Base-by-base conservation (phyloP, 306 rosid species). In the Pterocarpus santalinus region DNA sequence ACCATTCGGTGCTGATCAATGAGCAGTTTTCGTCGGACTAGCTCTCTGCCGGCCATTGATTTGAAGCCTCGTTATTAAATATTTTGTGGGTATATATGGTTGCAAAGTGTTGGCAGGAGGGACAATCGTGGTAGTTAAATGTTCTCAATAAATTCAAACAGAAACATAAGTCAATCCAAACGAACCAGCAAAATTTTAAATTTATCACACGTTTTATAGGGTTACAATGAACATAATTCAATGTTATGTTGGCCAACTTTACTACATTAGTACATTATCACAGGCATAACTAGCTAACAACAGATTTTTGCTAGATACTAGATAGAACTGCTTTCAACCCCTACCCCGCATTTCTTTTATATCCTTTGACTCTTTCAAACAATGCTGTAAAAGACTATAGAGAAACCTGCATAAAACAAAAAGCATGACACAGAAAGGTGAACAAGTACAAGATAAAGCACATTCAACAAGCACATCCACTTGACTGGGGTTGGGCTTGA, bases 381-480 rank as follows among this genome's bases (percentile, higher is more conserved):
- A 47, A 72, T 65, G 80, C 66, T 78, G 61, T 66, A 73, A 5
- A 73, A 39, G 22, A 66, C 61, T 73, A 22, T 4, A 67, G 46
- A n/a, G 55, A 73, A 73, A 47, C 35, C 77, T 51, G 74, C 85
- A 15, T 75, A 53, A 65, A 78, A 56, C 62, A 33, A 55, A 47
- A 72, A 46, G 16, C 72, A 67, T 3, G 65, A 78, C 73, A 65
- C 76, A 66, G 58, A 82, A 67, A 35, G 39, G 49, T 62, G 69
- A 15, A 47, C 53, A 8, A 57, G 55, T 6, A 63, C 64, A 65
- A 56, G 16, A 75, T 36, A 82, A 56, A 62, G 72, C 71, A 57
- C 51, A 61, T 75, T 85, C 81, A 92, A 77, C 95, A 92, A 22
- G 94, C 89, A 64, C 94, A 92, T 71, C 94, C 92, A 53, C 94